These are phyloP conservation scores for Macadamia tetraphylla DNA, from an alignment of 164 flowering plant species.

Conservation along the genomic window DNA sequence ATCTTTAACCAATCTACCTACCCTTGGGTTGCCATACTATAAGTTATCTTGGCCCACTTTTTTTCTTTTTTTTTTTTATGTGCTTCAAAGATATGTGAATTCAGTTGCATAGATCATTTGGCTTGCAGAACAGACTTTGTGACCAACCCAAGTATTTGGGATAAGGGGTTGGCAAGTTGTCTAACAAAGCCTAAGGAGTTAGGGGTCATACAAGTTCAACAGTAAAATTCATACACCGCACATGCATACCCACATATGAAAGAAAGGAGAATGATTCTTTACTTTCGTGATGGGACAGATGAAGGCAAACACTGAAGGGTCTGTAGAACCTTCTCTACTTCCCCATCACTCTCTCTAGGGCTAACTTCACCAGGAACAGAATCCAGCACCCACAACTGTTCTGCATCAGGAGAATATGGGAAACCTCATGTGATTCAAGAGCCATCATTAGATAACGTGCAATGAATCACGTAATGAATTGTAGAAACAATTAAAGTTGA, in stretches of 20 bases:
- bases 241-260: background rate
- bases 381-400: conserved; percentile 95
- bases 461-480: too few relatives aligned
- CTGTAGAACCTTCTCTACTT: conserved; percentile 77
- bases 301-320: conserved; percentile 76
- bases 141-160: too few relatives aligned
- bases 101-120: too few relatives aligned
- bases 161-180: too few relatives aligned
- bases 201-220: background rate
- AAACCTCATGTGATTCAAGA: background rate
- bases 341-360: conserved; percentile 52
- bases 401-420: conserved; percentile 46
- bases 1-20: too few relatives aligned
- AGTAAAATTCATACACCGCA: background rate
- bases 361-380: conserved; percentile 83
- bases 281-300: conserved; percentile 72
- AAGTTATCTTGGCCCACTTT: too few relatives aligned
- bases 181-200: background rate
- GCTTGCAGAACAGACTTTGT: too few relatives aligned
- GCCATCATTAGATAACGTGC: too few relatives aligned
- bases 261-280: conserved; percentile 13
- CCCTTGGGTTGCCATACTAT: too few relatives aligned
- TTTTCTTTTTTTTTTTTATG: too few relatives aligned
- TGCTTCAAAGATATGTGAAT: too few relatives aligned
- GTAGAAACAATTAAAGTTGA: too few relatives aligned